Evolutionary conservation across 2,329 filamentous ascomycete genomes (phyloP), one percentile per base, ranked within the genome.

Genomic region (Penicillium sp.): DNA sequence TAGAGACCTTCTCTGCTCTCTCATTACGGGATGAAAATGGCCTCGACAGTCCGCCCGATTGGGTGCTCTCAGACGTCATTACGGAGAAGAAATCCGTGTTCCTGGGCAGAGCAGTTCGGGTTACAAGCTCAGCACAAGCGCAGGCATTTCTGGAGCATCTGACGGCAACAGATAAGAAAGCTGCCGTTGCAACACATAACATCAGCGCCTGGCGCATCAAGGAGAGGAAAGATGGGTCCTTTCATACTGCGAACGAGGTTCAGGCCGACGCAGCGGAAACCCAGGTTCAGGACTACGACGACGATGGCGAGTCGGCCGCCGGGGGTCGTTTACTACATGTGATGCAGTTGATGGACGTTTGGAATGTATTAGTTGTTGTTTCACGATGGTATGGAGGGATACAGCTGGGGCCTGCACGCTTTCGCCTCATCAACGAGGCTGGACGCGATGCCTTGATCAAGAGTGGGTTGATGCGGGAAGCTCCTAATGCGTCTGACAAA

Each of bases 301-400:
- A 98, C 55, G 92, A 98, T 61, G 92, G 92, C 2, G 92, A 98
- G 72, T 85, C 85, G 16, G 92, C 92, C 4, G 92, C 92, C 0
- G 92, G 92, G 0, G 81, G 84, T 0, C 75, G 92, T 28, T 65
- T 98, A 56, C 66, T 96, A 43, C 87, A 94, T 67, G 70, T 98
- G 18, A 83, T 98, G 80, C 88, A 95, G 69, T 67, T 95, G 44
- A 95, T 95, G 85, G 85, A 89, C 56, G 73, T 93, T 8, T 95
- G 89, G 88, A 79, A 93, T 62, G 82, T 84, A 11, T 82, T 96
- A 70, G 87, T 98, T 0, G 83, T 98, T 3, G 90, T 98, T 17
- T 88, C 85, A 26, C 71, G 92, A 46, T 98, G 92, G 92, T 98
- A 94, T 64, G 92, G 92, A 3, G 92, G 92, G 1, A 77, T 94